phyloP scores from a whole-genome alignment of 208 protist species.

The Leishmania martiniquensis region DNA sequence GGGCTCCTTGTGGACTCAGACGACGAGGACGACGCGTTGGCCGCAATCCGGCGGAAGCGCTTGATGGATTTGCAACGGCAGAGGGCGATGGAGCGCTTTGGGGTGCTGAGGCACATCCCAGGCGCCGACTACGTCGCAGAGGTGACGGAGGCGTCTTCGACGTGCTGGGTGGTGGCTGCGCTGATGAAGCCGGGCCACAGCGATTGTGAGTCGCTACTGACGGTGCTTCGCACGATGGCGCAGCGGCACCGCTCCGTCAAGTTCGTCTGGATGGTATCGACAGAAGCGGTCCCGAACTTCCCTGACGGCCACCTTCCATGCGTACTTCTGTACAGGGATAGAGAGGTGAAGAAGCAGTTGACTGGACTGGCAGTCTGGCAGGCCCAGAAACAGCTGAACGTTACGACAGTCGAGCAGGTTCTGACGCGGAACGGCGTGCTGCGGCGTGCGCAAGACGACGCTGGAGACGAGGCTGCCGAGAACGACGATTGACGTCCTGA shows the following conservation, averaged over 20 bases:
- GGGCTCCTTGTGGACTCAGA: slow-evolving; percentile 40
- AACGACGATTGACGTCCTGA: neutral
- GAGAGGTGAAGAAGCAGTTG: slow-evolving; percentile 68
- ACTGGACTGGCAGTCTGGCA: slow-evolving; percentile 71
- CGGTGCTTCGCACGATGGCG: slow-evolving; percentile 66
- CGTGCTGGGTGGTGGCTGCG: slow-evolving; percentile 70
- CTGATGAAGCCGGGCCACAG: slow-evolving; percentile 72
- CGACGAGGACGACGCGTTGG: slow-evolving; percentile 82
- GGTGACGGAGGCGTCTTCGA: slow-evolving; percentile 77
- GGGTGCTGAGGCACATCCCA: slow-evolving; percentile 66
- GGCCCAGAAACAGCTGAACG: slow-evolving; percentile 35
- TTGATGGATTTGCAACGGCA: slow-evolving; percentile 66
- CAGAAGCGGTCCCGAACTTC: slow-evolving; percentile 82
- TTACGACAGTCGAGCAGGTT: slow-evolving; percentile 54
- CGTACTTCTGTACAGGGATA: slow-evolving; percentile 80
- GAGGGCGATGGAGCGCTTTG: slow-evolving; percentile 58
- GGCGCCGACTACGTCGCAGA: slow-evolving; percentile 79
- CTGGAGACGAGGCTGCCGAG: neutral
- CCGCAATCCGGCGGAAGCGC: slow-evolving; percentile 54
- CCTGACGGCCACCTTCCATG: slow-evolving; percentile 80
- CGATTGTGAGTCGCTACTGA: slow-evolving; percentile 81
- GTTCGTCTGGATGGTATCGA: slow-evolving; percentile 85
- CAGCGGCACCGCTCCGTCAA: slow-evolving; percentile 75
- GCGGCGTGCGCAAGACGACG: slow-evolving; percentile 31
- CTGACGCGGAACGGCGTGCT: slow-evolving; percentile 56